Base-by-base conservation (phyloP, 208 protist genomes). In the Strigomonas oncopelti region DNA sequence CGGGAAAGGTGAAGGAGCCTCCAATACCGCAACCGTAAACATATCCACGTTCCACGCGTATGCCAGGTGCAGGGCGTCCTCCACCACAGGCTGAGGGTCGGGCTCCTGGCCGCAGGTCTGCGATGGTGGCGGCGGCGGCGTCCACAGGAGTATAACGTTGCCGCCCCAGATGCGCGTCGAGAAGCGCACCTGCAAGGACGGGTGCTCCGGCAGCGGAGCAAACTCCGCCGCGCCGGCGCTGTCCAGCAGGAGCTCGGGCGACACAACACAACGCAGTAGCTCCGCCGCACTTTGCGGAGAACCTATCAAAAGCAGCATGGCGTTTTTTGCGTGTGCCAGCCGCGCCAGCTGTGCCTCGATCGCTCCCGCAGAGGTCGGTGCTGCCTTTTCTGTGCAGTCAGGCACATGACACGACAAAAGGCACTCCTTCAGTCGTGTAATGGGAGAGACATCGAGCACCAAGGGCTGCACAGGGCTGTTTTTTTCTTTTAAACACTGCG, bases 31-130 rank as follows among this genome's bases (percentile, higher is more conserved):
- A 0, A 92, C 79, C 22, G 86, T 83, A 61, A 94, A 84, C 84
- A 91, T 89, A 62, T 91, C 86, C 1, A 84, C 83, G 53, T 83
- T 77, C 89, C 89, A 94, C 27, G 80, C 68, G 56, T 74, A 79
- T 5, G 84, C 84, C 31, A 92, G 73, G 54, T 77, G 67, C 54
- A 94, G 64, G n/a, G 77, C 89, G 61, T 90, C 85, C 66, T 85
- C 81, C 14, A 91, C 76, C 4, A 81, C 64, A 2, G 68, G 29
- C 54, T 62, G 68, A 11, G 63, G 29, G 0, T 29, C 42, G 14
- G 61, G 28, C 27, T 42, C 34, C 34, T 42, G 34, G 34, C 34
- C 34, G 7, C 5, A 38, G 2, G 31, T 29, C 61, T 5, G 45
- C n/a, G 0, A 36, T 42, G 1, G 29, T 27, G 9, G 28, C 32